phyloP scores from a whole-genome alignment of 257 asterid species.

The Pogostemon cablin region DNA sequence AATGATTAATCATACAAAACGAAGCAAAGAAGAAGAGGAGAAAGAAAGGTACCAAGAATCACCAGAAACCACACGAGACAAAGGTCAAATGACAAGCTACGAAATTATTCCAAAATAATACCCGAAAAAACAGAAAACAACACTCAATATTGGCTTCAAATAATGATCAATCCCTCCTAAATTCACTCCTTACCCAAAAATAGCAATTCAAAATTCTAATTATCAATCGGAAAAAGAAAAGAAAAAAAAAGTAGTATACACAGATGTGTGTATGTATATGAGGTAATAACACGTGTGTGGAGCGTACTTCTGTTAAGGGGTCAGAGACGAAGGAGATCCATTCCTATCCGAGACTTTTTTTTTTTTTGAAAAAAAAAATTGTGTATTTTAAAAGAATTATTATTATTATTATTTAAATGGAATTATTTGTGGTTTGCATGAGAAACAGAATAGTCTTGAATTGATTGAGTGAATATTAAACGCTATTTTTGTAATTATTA shows the following conservation, averaged over 20 bases:
- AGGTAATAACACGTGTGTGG: slow-evolving; percentile 41
- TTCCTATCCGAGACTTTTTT: slow-evolving; percentile 20
- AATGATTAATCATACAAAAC: not conserved
- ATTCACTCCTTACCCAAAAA: slow-evolving; percentile 37
- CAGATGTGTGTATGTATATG: slow-evolving; percentile 9
- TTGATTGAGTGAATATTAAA: slow-evolving; percentile 21
- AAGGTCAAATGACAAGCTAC: slow-evolving; percentile 39
- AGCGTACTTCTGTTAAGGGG: slow-evolving; percentile 29
- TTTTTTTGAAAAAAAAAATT: not conserved
- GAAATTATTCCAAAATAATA: slow-evolving; percentile 26
- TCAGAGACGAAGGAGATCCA: slow-evolving; percentile 35
- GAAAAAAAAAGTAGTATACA: not conserved
- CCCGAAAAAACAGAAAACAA: slow-evolving; percentile 30
- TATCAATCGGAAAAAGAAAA: slow-evolving; percentile 4
- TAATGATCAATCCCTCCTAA: slow-evolving; percentile 32
- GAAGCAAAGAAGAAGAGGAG: not conserved
- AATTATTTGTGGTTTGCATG: slow-evolving; percentile 39
- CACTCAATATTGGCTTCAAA: slow-evolving; percentile 27
- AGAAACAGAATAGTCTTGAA: slow-evolving; percentile 14
- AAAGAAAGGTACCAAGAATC: slow-evolving; percentile 41
- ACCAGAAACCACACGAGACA: slow-evolving; percentile 47
- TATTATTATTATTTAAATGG: not conserved
- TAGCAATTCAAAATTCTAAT: slow-evolving; percentile 14
- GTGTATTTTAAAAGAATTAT: not conserved
- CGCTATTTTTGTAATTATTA: not conserved